A percentile compares a stretch with the other conserved stretches of the same genome.
Evolutionary conservation across 371 early-diverging fungal species (phyloP).

Genomic region (Blastocladiella emersonii): DNA sequence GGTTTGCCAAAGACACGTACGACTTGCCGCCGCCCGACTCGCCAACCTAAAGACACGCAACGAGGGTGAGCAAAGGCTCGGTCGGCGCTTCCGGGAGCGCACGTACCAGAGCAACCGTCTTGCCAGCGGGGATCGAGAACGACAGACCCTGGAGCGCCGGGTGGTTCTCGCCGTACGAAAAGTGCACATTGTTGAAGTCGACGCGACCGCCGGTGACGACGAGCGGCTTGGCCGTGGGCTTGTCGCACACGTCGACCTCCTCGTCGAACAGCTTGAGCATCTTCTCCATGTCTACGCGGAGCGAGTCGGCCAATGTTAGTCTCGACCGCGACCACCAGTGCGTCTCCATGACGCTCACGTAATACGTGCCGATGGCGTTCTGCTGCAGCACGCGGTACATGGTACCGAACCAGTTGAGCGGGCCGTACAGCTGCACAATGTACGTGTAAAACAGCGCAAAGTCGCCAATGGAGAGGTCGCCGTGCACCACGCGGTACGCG

Average conservation of each 20-base stretch:
- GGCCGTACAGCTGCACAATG: slow-evolving; percentile 22
- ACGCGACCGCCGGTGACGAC: slow-evolving; percentile 1
- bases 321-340: no score
- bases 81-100: no score
- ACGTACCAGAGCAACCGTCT: slow-evolving; percentile 33
- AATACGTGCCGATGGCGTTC: slow-evolving; percentile 50
- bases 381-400: slow-evolving; percentile 39
- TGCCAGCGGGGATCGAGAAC: slow-evolving; percentile 41
- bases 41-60: no score
- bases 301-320: no score
- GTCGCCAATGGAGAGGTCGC: slow-evolving; percentile 59
- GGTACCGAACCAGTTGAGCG: slow-evolving; percentile 46
- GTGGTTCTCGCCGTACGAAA: slow-evolving; percentile 36
- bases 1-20: no score
- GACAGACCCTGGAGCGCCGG: slow-evolving; percentile 35
- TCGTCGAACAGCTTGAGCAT: slow-evolving; percentile 75
- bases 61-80: no score
- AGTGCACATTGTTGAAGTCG: slow-evolving; percentile 31
- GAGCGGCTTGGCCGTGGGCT: slow-evolving; percentile 8
- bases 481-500: slow-evolving; percentile 57
- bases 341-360: no score
- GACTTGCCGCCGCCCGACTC: slow-evolving; percentile 39
- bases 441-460: slow-evolving; percentile 78
- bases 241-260: slow-evolving; percentile 46
- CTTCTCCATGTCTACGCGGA: slow-evolving; percentile 82